Percentiles rank a stretch among this genome's conserved stretches.
These are phyloP conservation scores for Xylaria arbuscula DNA, from an alignment of 2,329 filamentous ascomycete genomes.

Conservation along the genomic window DNA sequence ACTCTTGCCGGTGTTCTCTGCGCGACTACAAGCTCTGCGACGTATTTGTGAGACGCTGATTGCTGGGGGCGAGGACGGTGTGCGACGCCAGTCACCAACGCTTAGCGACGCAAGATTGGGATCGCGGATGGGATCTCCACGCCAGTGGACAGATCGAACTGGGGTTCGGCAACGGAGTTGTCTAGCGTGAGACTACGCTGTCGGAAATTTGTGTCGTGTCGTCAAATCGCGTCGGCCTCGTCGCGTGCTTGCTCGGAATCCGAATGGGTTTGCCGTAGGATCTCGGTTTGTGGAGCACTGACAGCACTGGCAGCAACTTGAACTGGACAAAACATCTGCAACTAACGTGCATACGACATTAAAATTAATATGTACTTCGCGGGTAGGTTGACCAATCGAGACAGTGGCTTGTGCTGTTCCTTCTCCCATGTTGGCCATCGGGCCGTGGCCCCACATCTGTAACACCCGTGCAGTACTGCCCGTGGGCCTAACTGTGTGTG, in stretches of 20 bases:
- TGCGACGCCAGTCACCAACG: constrained; percentile 36
- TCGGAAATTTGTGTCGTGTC: constrained; percentile 27
- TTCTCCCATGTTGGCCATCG: background rate
- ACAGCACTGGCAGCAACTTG: constrained; percentile 10
- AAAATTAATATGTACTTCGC: constrained; percentile 15
- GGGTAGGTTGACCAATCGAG: background rate
- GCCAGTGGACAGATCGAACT: constrained; percentile 17
- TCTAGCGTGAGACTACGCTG: constrained; percentile 34
- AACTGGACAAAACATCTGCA: constrained; percentile 10
- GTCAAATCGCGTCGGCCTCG: constrained; percentile 34
- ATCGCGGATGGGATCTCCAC: constrained; percentile 29
- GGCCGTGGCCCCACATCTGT: background rate
- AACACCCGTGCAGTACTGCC: background rate
- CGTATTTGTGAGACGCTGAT: constrained; percentile 38
- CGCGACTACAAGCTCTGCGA: constrained; percentile 17
- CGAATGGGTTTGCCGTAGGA: constrained; percentile 27
- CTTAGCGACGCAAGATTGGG: constrained; percentile 19
- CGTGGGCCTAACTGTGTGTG: background rate
- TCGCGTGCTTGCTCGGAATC: constrained; percentile 24
- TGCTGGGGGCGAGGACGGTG: constrained; percentile 31
- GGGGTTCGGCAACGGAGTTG: constrained; percentile 32
- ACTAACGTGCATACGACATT: background rate
- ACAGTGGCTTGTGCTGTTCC: constrained; percentile 2
- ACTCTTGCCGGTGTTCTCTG: constrained; percentile 22
- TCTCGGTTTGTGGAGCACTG: constrained; percentile 33